A percentile compares a stretch with the other conserved stretches of the same genome.
Evolutionary conservation across 768 basidiomycete species (phyloP).

Genomic region (Podaxis carcinomalis): DNA sequence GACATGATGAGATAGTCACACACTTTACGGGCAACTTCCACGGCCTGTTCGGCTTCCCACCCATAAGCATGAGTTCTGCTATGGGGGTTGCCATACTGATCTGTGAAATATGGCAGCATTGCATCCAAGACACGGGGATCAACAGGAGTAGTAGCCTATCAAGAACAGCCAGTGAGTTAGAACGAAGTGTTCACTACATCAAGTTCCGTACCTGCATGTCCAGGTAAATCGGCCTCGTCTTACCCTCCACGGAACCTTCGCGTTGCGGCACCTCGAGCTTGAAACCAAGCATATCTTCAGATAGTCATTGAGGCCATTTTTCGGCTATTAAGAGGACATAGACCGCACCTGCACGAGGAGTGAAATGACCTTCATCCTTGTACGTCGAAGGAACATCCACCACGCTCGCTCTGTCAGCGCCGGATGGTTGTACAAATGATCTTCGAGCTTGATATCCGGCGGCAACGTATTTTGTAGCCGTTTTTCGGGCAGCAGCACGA

Average conservation of each 20-base stretch:
- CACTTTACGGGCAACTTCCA: slow-evolving; percentile 88
- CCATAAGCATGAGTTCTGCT: slow-evolving; percentile 98
- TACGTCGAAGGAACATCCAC: slow-evolving; percentile 77
- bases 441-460: slow-evolving; percentile 37
- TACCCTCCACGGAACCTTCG: slow-evolving; percentile 53
- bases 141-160: slow-evolving; percentile 92
- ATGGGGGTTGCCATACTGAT: slow-evolving; percentile 97
- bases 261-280: slow-evolving; percentile 64
- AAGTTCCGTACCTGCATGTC: slow-evolving; percentile 80
- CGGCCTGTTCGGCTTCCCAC: slow-evolving; percentile 96
- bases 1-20: not conserved
- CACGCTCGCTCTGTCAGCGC: slow-evolving; percentile 77
- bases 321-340: not conserved
- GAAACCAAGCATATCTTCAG: slow-evolving; percentile 83
- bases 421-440: slow-evolving; percentile 76
- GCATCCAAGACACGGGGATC: slow-evolving; percentile 96
- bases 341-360: slow-evolving; percentile 61
- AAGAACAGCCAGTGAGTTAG: slow-evolving; percentile 10
- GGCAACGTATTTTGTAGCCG: slow-evolving; percentile 23
- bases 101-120: slow-evolving; percentile 93
- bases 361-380: slow-evolving; percentile 62
- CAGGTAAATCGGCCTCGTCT: slow-evolving; percentile 89
- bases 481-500: slow-evolving; percentile 31
- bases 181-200: slow-evolving; percentile 5
- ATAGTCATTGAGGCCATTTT: not conserved